phyloP scores from a whole-genome alignment of 495 filamentous ascomycete genomes.

The Eremomyces bilateralis region DNA sequence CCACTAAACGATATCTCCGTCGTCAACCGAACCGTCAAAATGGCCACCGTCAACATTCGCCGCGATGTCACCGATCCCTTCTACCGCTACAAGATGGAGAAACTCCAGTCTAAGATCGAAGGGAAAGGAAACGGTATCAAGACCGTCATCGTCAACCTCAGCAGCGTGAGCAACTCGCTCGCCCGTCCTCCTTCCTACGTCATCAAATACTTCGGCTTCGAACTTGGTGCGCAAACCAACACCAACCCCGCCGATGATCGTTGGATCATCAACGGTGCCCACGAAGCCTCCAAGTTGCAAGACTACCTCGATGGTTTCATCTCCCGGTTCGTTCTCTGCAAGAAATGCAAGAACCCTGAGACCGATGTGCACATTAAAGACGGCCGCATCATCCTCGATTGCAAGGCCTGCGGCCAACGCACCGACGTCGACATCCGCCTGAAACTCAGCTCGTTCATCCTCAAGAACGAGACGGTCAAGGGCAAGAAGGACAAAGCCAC shows the following conservation, averaged over 20 bases:
- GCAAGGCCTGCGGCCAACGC: constrained; percentile 94
- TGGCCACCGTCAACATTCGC: constrained; percentile 92
- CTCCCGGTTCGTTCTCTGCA: constrained; percentile 92
- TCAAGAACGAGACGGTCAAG: constrained; percentile 85
- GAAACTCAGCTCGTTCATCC: constrained; percentile 92
- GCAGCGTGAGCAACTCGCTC: constrained; percentile 81
- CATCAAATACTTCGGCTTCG: constrained; percentile 99
- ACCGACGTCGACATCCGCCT: constrained; percentile 76
- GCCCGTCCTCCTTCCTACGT: constrained; percentile 83
- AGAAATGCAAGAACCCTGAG: constrained; percentile 98
- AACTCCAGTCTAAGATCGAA: constrained; percentile 94
- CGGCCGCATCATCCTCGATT: constrained; percentile 73
- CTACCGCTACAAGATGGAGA: constrained; percentile 99
- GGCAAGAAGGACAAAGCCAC: constrained; percentile 90
- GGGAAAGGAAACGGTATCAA: constrained; percentile 98
- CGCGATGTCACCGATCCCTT: constrained; percentile 96
- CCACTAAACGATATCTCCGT: constrained; percentile 9
- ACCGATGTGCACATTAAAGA: constrained; percentile 90
- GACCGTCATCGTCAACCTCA: constrained; percentile 89
- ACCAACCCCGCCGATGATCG: constrained; percentile 91
- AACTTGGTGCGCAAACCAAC: constrained; percentile 95
- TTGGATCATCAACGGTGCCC: constrained; percentile 99
- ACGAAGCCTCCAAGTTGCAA: constrained; percentile 88
- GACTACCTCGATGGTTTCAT: constrained; percentile 98
- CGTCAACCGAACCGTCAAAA: constrained; percentile 31